A percentile compares a stretch with the other conserved stretches of the same genome.
These are phyloP conservation scores for Basipetospora sp. DNA, from an alignment of 2,329 filamentous ascomycete species.

Conservation along the genomic window DNA sequence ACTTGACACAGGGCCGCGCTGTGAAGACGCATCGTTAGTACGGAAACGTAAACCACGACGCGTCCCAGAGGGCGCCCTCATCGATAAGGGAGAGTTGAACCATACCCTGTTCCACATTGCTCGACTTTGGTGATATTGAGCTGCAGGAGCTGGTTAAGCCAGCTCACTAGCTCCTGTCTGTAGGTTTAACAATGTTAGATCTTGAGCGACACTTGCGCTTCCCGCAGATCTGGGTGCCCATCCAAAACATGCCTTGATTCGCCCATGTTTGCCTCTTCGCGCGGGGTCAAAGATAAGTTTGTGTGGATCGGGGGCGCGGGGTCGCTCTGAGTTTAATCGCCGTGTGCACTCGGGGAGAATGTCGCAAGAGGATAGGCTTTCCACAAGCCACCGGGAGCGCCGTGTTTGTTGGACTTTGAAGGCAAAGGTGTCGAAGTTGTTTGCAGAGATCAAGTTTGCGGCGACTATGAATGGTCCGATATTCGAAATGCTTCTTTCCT, in stretches of 20 bases:
- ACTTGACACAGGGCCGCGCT: conserved; percentile 94
- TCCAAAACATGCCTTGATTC: conserved; percentile 40
- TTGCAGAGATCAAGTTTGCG: too few species aligned
- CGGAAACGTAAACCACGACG: background rate
- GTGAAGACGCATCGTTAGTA: conserved; percentile 10
- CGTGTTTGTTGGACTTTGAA: too few species aligned
- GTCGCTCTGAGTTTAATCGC: too few species aligned
- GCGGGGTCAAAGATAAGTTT: background rate
- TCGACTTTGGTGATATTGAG: conserved; percentile 98
- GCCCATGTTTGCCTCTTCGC: conserved; percentile 34
- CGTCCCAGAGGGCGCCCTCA: background rate
- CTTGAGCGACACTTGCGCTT: too few species aligned
- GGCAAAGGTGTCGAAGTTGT: too few species aligned
- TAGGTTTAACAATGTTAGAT: too few species aligned
- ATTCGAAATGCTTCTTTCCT: too few species aligned
- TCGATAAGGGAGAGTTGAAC: conserved; percentile 13
- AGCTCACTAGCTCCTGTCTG: conserved; percentile 90
- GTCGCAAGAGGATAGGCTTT: too few species aligned
- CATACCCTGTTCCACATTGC: conserved; percentile 96
- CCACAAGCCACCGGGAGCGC: too few species aligned
- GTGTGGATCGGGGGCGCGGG: background rate
- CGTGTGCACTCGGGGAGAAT: too few species aligned
- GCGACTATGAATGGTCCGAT: too few species aligned
- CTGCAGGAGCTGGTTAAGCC: conserved; percentile 94
- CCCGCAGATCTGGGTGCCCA: too few species aligned